Conservation (phyloP, 1,284 basidiomycete genomes). For the Leccinum insolens region DNA sequence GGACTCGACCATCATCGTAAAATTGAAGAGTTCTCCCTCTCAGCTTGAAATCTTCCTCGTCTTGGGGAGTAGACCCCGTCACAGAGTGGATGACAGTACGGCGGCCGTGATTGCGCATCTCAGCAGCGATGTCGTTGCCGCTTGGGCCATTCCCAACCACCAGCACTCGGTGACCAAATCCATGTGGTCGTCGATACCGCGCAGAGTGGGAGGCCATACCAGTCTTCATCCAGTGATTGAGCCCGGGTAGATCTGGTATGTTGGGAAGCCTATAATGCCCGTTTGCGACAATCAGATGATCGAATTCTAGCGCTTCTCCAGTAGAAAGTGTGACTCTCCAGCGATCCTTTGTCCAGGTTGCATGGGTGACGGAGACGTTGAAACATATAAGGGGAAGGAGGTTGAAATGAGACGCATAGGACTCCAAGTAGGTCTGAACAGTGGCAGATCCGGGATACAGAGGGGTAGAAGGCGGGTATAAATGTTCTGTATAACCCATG, state of each 20-base stretch:
- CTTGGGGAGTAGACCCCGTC: slow-evolving; percentile 36
- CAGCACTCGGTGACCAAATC: slow-evolving; percentile 53
- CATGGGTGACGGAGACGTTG: slow-evolving; percentile 48
- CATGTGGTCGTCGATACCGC: slow-evolving; percentile 62
- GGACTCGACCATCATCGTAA: slow-evolving; percentile 46
- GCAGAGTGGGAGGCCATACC: slow-evolving; percentile 62
- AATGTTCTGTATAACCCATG: slow-evolving; percentile 66
- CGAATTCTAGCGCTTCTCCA: slow-evolving; percentile 46
- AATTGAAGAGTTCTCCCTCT: slow-evolving; percentile 49
- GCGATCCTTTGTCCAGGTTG: slow-evolving; percentile 43
- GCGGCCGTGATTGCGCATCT: slow-evolving; percentile 47
- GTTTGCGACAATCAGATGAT: slow-evolving; percentile 70
- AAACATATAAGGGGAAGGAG: slow-evolving; percentile 59
- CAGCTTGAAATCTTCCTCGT: slow-evolving; percentile 43
- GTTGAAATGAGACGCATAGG: slow-evolving; percentile 60
- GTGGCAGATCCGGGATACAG: slow-evolving; percentile 61
- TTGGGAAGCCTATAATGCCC: slow-evolving; percentile 71
- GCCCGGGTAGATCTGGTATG: slow-evolving; percentile 59
- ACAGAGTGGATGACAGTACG: slow-evolving; percentile 59
- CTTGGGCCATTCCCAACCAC: slow-evolving; percentile 75
- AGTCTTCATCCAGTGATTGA: slow-evolving; percentile 55
- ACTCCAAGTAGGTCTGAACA: slow-evolving; percentile 63
- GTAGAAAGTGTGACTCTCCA: slow-evolving; percentile 54
- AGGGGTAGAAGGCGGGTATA: slow-evolving; percentile 70
- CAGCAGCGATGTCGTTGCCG: slow-evolving; percentile 63